Evolutionary conservation across 1,284 basidiomycete species (phyloP).

Genomic region (Boletellus deceptivus): DNA sequence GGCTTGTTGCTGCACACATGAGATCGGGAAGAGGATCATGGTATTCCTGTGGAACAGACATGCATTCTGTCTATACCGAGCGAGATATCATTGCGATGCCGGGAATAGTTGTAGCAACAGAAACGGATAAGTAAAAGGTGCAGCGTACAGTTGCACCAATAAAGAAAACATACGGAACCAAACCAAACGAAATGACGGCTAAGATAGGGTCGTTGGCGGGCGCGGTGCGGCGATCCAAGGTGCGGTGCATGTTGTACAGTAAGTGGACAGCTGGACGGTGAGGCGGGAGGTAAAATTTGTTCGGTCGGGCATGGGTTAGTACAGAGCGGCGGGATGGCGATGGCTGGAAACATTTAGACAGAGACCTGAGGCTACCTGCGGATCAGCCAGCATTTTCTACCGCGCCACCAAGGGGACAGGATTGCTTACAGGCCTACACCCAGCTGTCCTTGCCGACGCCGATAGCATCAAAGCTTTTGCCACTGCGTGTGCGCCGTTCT

Average conservation of each 20-base stretch:
- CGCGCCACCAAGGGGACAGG: constrained; percentile 12
- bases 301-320: constrained; percentile 8
- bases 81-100: constrained; percentile 31
- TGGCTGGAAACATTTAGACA: neutral
- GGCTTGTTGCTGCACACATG: too few species aligned
- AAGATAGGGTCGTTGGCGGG: constrained; percentile 21
- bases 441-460: constrained; percentile 52
- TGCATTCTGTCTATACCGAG: constrained; percentile 28
- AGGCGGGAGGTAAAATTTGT: constrained; percentile 17
- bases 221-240: constrained; percentile 14
- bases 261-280: constrained; percentile 20
- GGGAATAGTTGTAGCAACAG: constrained; percentile 35
- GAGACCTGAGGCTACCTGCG: constrained; percentile 2
- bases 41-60: constrained; percentile 17
- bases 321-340: neutral
- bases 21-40: too few species aligned
- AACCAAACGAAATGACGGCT: constrained; percentile 19
- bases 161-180: constrained; percentile 28
- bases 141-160: constrained; percentile 27
- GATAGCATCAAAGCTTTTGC: constrained; percentile 78
- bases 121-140: constrained; percentile 28
- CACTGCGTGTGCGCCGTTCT: constrained; percentile 71
- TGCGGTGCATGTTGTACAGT: constrained; percentile 30
- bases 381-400: constrained; percentile 28
- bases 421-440: constrained; percentile 39